Base-by-base conservation (phyloP, 371 early-diverging fungal genomes). In the Mucor sp. region DNA sequence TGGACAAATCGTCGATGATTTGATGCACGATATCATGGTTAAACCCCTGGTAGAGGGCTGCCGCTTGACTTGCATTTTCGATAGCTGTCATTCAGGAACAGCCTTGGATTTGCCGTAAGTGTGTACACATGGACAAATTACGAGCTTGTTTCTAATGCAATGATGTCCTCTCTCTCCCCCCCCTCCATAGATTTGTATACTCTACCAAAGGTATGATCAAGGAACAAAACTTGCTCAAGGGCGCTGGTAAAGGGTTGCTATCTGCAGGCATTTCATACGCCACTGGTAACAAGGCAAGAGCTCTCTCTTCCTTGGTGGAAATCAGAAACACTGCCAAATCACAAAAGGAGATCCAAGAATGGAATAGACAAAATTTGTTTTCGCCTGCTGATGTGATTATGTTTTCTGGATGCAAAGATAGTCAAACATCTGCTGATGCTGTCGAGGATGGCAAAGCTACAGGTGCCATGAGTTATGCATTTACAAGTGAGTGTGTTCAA, bases 321-420 rank as follows among this genome's bases (percentile, higher is more conserved):
- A 60, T 86, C 30, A 84, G 84, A n/a, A 76, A 37, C 14, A 37
- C 37, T 37, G 37, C 37, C 14, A 37, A 37, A 37, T 37, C 37
- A 14, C 37, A 37, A 37, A 37, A 76, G 55, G 79, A 74, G 55
- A 53, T 88, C 27, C 67, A 72, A 53, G 80, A 74, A 57, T 75
- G 75, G 47, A 79, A 81, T 39, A 60, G 60, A 39, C 76, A 77
- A 50, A 64, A 61, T n/a, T 73, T 78, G 59, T 87, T 84, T 60
- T 88, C 84, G n/a, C 72, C 85, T 66, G 93, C 92, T 15, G 93
- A 94, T 76, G 92, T 94, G 9, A 86, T 93, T 64, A 90, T 92
- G 92, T 93, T 95, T 67, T 88, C 90, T 44, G 97, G 93, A 83
- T 96, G 96, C 77, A 93, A 93, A 74, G 97, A 97, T 74, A 83